Base-by-base conservation (phyloP, 345 rosid species). In the Linum lewisii region DNA sequence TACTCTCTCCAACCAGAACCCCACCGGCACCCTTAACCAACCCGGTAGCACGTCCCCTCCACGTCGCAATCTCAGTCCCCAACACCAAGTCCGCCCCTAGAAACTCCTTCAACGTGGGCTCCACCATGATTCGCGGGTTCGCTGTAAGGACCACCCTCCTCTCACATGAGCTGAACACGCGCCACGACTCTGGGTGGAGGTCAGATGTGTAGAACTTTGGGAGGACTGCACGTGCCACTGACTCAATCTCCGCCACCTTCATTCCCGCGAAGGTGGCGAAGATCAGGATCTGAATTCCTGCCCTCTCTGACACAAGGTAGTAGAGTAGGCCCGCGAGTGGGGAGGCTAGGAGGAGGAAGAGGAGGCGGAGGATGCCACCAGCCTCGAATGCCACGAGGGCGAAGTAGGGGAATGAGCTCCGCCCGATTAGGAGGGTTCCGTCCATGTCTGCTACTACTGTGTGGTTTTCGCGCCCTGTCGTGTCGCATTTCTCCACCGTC, bases 91-190 rank as follows among this genome's bases (percentile, higher is more conserved):
- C 84, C 3, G 83, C 83, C 4, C 79, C 76, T 66, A 90, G 71
- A 64, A 69, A 83, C 5, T 85, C 86, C 70, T 78, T 87, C 66
- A 87, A 71, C 38, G 81, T 81, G 34, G 80, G 68, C 74, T 87
- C 94, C 60, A 82, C 95, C 94, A 90, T 84, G 36, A 85, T 54
- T 64, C 84, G 69, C 0, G 94, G 97, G 65, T 78, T 90, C 16
- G 85, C 88, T 0, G 95, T 85, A 9, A 87, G 75, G 21, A 85
- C 84, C 19, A 79, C 78, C 2, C 76, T 64, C 59, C 62, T 81
- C 67, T 83, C 76, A 13, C 81, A 82, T 1, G 90, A 73, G 1
- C 84, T 77, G 60, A 85, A 80, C 66, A 85, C 85, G 21, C 74
- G 73, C 93, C 88, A 90, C 0, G 83, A 51, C 66, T 82, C 87